Conservation (phyloP, 2,329 filamentous ascomycete genomes). For the Talaromyces sp. region DNA sequence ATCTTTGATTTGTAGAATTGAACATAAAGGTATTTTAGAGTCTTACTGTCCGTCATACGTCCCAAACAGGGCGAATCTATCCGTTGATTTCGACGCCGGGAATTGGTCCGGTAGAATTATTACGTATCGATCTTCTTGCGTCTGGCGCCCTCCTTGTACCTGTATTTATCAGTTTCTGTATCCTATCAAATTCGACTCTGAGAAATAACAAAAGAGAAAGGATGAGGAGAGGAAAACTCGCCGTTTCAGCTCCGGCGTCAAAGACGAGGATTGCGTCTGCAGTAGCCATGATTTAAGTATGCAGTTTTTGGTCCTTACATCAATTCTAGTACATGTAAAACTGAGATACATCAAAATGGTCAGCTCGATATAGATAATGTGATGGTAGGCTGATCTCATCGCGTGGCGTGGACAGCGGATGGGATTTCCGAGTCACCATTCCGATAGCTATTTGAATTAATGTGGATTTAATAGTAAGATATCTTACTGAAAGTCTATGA, state of each 20-base stretch:
- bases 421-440: not conserved
- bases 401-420: not conserved
- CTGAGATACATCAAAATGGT: not conserved
- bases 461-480: rapidly evolving
- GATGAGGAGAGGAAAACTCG: slow-evolving; percentile 6
- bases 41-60: slow-evolving; percentile 33
- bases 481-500: not conserved
- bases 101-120: slow-evolving; percentile 25
- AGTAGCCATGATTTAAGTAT: slow-evolving; percentile 18
- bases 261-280: slow-evolving; percentile 22
- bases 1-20: not conserved
- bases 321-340: not conserved
- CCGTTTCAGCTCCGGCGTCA: slow-evolving; percentile 26
- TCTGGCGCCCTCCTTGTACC: slow-evolving; percentile 23
- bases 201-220: not conserved
- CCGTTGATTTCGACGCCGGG: slow-evolving; percentile 19
- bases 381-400: slow-evolving; percentile 26
- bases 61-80: slow-evolving; percentile 26
- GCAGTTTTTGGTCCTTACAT: slow-evolving; percentile 9
- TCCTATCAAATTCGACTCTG: not conserved
- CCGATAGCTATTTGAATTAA: not conserved
- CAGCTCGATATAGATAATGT: slow-evolving; percentile 7
- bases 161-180: slow-evolving; percentile 8
- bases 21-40: not conserved
- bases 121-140: slow-evolving; percentile 27